Evolutionary conservation across 2,329 filamentous ascomycete genomes (phyloP).

Genomic region (Aspergillus chevalieri): DNA sequence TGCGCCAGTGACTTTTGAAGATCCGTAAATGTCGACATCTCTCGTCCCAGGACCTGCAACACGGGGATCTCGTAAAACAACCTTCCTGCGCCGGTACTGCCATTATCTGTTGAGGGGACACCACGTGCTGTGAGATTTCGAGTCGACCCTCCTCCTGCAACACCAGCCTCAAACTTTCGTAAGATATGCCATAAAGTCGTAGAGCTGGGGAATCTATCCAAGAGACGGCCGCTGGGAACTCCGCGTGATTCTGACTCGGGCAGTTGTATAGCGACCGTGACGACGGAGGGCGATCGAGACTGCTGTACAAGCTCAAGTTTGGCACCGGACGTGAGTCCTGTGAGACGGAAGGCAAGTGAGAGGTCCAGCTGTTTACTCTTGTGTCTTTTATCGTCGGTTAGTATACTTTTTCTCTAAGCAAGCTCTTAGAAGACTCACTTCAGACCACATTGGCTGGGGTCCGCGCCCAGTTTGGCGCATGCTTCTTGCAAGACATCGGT

Average conservation of each 20-base stretch:
- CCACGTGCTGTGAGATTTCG: slow-evolving; percentile 81
- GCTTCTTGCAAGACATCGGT: slow-evolving; percentile 83
- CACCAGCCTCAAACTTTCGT: slow-evolving; percentile 78
- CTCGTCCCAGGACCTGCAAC: slow-evolving; percentile 74
- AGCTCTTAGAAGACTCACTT: slow-evolving; percentile 54
- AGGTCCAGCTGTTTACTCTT: slow-evolving; percentile 83
- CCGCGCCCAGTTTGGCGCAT: slow-evolving; percentile 71
- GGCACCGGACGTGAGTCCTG: slow-evolving; percentile 75
- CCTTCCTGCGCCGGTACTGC: slow-evolving; percentile 59
- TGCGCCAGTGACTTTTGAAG: slow-evolving; percentile 85
- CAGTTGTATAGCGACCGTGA: slow-evolving; percentile 84
- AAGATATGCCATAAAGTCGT: slow-evolving; percentile 85
- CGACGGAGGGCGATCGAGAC: slow-evolving; percentile 75
- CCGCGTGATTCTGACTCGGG: slow-evolving; percentile 63
- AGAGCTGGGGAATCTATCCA: slow-evolving; percentile 81
- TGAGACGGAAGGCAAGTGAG: slow-evolving; percentile 74
- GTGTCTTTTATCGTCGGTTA: slow-evolving; percentile 47
- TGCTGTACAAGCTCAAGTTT: slow-evolving; percentile 87
- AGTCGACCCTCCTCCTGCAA: slow-evolving; percentile 53
- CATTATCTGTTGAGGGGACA: slow-evolving; percentile 51
- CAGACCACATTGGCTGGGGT: slow-evolving; percentile 67
- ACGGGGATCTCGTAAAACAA: slow-evolving; percentile 84
- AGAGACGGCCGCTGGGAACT: slow-evolving; percentile 61
- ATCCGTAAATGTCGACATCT: slow-evolving; percentile 69
- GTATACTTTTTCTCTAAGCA: not conserved